These are phyloP conservation scores for Osmanthus fragrans DNA, from an alignment of 257 asterid genomes.

Conservation along the genomic window DNA sequence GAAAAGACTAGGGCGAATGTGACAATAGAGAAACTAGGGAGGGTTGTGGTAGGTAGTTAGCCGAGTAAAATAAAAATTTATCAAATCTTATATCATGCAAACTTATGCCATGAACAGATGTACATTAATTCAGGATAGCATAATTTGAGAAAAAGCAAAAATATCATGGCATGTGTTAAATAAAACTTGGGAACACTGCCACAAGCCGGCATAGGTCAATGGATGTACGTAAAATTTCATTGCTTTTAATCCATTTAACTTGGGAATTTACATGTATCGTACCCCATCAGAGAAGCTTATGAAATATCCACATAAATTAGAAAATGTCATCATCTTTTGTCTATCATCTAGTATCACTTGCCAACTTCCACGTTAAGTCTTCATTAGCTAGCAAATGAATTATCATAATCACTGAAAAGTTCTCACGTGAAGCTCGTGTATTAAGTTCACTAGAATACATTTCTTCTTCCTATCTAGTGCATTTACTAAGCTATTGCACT, in stretches of 20 bases:
- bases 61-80: background rate
- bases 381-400: background rate
- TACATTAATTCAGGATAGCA: no score
- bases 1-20: background rate
- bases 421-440: background rate
- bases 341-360: background rate
- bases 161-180: background rate
- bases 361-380: background rate
- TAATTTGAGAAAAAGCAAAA: no score
- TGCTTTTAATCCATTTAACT: slow-evolving; percentile 5
- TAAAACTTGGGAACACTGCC: background rate
- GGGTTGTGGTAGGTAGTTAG: background rate
- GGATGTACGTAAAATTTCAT: background rate
- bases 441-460: background rate
- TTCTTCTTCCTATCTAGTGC: background rate
- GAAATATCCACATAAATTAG: background rate
- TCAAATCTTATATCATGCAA: background rate
- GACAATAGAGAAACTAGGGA: background rate
- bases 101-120: background rate
- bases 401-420: background rate
- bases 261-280: background rate
- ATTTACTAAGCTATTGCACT: background rate
- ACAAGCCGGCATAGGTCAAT: background rate
- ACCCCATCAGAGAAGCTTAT: background rate
- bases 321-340: background rate